Percentiles rank a stretch among this genome's conserved stretches.
phyloP scores from a whole-genome alignment of 768 basidiomycete genomes.

The Boletus subcaerulescens region DNA sequence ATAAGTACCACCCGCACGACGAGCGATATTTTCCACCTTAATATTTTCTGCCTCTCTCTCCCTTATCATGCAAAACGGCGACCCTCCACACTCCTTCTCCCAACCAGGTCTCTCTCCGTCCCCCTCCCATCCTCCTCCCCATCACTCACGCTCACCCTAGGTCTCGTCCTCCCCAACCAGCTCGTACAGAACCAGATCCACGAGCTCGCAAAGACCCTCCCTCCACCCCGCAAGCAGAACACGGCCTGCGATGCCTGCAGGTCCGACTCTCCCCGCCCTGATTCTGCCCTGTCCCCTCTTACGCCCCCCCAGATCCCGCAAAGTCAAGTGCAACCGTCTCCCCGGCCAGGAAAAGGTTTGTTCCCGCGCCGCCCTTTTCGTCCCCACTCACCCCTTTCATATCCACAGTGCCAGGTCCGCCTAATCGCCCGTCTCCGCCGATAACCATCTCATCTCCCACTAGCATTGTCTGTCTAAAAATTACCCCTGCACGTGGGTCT shows the following conservation, averaged over 20 bases:
- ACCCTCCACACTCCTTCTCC: constrained; percentile 31
- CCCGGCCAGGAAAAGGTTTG: constrained; percentile 80
- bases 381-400: constrained; percentile 16
- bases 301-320: constrained; percentile 55
- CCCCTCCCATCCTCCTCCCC: not conserved
- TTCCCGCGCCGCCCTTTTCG: constrained; percentile 14
- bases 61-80: constrained; percentile 32
- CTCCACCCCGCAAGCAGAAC: constrained; percentile 89
- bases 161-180: constrained; percentile 59
- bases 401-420: constrained; percentile 62
- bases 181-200: constrained; percentile 80
- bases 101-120: constrained; percentile 25
- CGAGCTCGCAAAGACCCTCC: constrained; percentile 74
- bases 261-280: constrained; percentile 33
- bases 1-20: constrained; percentile 23
- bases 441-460: constrained; percentile 8
- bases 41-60: constrained; percentile 20
- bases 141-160: constrained; percentile 31
- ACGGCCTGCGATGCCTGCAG: constrained; percentile 93
- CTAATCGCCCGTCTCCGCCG: constrained; percentile 14
- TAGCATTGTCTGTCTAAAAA: constrained; percentile 87
- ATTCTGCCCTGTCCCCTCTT: not conserved
- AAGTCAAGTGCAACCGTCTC: constrained; percentile 85
- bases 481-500: constrained; percentile 85
- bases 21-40: constrained; percentile 21